Evolutionary conservation across 2,329 filamentous ascomycete species (phyloP).

Genomic region (Aureobasidium melanogenum): DNA sequence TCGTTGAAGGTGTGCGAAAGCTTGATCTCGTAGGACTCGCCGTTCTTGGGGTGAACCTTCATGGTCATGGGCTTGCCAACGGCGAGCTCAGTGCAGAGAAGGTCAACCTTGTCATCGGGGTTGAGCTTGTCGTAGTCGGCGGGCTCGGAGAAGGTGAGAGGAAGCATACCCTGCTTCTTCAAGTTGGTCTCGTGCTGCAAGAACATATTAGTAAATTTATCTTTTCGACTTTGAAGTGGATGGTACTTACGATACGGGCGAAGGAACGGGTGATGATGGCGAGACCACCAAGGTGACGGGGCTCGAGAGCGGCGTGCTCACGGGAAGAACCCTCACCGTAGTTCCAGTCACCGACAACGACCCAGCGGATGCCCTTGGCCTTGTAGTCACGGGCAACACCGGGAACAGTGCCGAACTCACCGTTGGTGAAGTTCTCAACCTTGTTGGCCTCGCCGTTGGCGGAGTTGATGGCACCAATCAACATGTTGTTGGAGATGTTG

Average conservation of each 20-base stretch:
- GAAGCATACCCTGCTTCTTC: conserved; percentile 99
- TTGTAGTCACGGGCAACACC: conserved; percentile 97
- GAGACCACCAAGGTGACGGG: conserved; percentile 90
- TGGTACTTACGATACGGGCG: conserved; percentile 62
- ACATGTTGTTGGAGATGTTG: conserved; percentile 99
- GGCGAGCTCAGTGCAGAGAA: conserved; percentile 78
- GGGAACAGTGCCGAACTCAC: conserved; percentile 79
- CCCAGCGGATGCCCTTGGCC: conserved; percentile 91
- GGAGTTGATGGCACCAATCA: conserved; percentile 93
- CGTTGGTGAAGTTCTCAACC: conserved; percentile 81
- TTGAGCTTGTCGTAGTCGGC: conserved; percentile 97
- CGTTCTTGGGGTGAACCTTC: conserved; percentile 79
- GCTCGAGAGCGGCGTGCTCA: conserved; percentile 97
- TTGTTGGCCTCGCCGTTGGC: conserved; percentile 97
- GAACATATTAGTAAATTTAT: too few relatives aligned
- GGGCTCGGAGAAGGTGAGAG: conserved; percentile 86
- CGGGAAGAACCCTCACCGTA: conserved; percentile 96
- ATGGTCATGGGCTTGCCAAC: conserved; percentile 92
- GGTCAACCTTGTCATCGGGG: conserved; percentile 84
- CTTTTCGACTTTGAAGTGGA: too few relatives aligned
- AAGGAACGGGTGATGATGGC: conserved; percentile 95
- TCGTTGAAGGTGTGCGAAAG: conserved; percentile 97
- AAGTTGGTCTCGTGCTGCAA: conserved; percentile 87
- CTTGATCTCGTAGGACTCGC: conserved; percentile 65
- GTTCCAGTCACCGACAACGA: conserved; percentile 98